Evolutionary conservation across 331 rosid genomes (phyloP), one percentile per base, ranked within the genome.

Genomic region (Quercus tomentella): DNA sequence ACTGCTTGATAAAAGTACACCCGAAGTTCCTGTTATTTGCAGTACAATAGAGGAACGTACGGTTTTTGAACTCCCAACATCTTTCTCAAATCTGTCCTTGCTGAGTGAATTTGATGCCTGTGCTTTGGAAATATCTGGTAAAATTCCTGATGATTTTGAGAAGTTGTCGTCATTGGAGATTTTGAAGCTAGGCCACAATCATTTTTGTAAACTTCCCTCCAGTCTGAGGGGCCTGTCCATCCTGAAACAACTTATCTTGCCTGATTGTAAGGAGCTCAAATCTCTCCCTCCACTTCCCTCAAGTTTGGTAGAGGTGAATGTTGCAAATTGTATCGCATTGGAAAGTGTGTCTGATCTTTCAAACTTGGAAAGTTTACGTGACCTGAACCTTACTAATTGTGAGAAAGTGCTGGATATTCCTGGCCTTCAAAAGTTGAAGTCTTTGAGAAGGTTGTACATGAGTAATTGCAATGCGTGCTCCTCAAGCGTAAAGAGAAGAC

Each of bases 201-300:
- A 79, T 45, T 76, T 92, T 43, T 82, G 60, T 17, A 77, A 82
- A 72, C 94, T 92, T 76, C 94, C 97, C n/a, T 85, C 88, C 26
- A 88, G 92, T 75, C 62, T 88, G 60, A 79, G 21, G 18, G 93
- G 89, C 3, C 77, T 90, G 56, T 85, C 81, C 5, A 0, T 79
- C 72, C 93, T 92, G 17, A 70, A 51, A 31, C 2, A 33, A 2
- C 89, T 92, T 60, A 0, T 6, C 4, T 73, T 88, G 71, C 14
- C 72, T 17, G 73, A 84, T 16, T 92, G 94, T 68, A 61, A 49
- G 8, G 49, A 86, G 52, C 87, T 92, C 69, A 76, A 56, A 56
- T 81, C 84, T 79, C 81, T 92, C 14, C 94, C 95, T 28, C 72
- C 83, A 28, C 92, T 89, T 83, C 93, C 97, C 66, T 83, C 97